phyloP scores from a whole-genome alignment of 257 asterid genomes.

The Solanum habrochaites region DNA sequence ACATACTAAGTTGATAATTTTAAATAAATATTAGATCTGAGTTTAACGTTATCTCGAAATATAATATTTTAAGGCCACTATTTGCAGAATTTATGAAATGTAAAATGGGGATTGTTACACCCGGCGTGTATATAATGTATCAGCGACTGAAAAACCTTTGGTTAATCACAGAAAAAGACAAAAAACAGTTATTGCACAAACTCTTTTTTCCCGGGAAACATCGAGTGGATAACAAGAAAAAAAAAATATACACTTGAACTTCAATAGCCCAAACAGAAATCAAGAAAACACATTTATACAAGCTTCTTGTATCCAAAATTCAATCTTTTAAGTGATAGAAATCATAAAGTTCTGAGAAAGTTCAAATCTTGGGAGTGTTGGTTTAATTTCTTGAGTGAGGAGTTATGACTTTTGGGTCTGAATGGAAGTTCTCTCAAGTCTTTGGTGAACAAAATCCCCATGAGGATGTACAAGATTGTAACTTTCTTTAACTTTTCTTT shows the following conservation, averaged over 20 bases:
- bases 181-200: neutral
- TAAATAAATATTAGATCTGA: neutral
- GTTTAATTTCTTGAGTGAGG: neutral
- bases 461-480: constrained; percentile 56
- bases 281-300: neutral
- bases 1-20: neutral
- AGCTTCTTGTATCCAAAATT: neutral
- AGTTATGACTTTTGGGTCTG: constrained; percentile 31
- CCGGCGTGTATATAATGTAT: neutral
- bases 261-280: neutral
- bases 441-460: constrained; percentile 59
- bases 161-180: neutral
- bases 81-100: neutral
- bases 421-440: constrained; percentile 70
- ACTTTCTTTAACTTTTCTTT: neutral
- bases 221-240: neutral
- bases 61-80: neutral
- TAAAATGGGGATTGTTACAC: neutral
- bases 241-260: neutral
- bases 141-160: neutral
- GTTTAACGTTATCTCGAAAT: neutral
- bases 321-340: neutral
- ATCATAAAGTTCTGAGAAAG: neutral
- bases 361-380: neutral
- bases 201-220: neutral